Evolutionary conservation across 495 filamentous ascomycete species (phyloP).

Genomic region (Amniculicola lignicola): DNA sequence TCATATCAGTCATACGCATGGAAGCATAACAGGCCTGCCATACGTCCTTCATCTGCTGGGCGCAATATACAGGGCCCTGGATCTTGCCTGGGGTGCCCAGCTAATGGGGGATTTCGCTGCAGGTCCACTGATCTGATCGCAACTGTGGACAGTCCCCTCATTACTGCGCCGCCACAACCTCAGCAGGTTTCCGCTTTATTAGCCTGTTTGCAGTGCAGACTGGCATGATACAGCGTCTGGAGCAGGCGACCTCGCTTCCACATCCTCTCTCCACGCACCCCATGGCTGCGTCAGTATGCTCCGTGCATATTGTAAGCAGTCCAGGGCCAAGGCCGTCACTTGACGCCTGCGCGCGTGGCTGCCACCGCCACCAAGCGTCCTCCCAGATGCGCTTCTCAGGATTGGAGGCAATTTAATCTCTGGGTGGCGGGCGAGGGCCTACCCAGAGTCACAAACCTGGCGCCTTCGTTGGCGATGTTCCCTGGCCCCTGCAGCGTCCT

Average conservation of each 20-base stretch:
- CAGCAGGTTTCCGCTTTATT: slow-evolving; percentile 16
- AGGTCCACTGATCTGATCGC: slow-evolving; percentile 23
- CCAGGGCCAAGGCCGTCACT: slow-evolving; percentile 4
- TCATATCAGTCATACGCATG: slow-evolving; percentile 8
- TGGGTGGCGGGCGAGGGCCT: slow-evolving; percentile 1
- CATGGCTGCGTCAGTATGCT: background rate
- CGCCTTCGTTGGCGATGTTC: background rate
- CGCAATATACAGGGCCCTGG: slow-evolving; percentile 14
- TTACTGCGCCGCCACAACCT: slow-evolving; percentile 6
- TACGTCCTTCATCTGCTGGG: slow-evolving; percentile 14
- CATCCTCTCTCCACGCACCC: slow-evolving; percentile 3
- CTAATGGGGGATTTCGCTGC: slow-evolving; percentile 21
- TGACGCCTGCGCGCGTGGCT: slow-evolving; percentile 7
- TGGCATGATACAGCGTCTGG: background rate
- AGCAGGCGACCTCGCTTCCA: background rate
- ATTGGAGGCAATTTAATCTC: slow-evolving; percentile 25
- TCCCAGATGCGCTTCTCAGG: slow-evolving; percentile 9
- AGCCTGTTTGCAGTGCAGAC: slow-evolving; percentile 9
- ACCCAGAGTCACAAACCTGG: slow-evolving; percentile 21
- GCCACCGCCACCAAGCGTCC: slow-evolving; percentile 10
- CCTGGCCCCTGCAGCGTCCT: slow-evolving; percentile 14
- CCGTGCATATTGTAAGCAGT: slow-evolving; percentile 6
- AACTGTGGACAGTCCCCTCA: slow-evolving; percentile 9
- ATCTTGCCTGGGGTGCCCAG: slow-evolving; percentile 3
- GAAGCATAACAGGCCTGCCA: slow-evolving; percentile 15